These are phyloP conservation scores for Fraxinus greggii DNA, from an alignment of 305 asterid genomes.

Conservation along the genomic window DNA sequence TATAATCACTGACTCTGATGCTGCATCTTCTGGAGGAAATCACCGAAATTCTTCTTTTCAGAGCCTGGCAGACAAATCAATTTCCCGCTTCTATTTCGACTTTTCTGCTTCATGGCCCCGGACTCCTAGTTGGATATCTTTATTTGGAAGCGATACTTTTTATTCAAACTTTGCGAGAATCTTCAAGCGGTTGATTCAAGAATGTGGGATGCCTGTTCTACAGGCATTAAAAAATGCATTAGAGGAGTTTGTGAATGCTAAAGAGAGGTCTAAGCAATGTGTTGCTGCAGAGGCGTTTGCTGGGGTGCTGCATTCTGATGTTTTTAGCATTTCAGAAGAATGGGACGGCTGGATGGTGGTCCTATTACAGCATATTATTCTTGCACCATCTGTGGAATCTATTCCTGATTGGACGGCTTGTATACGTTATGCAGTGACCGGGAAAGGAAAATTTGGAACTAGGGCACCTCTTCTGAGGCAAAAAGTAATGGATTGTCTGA, in stretches of 20 bases:
- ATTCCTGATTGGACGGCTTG: slow-evolving; percentile 96
- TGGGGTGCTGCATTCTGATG: slow-evolving; percentile 95
- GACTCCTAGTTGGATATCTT: slow-evolving; percentile 95
- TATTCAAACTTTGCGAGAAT: slow-evolving; percentile 89
- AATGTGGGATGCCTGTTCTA: slow-evolving; percentile 91
- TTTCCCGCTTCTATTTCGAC: slow-evolving; percentile 91
- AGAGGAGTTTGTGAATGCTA: slow-evolving; percentile 74
- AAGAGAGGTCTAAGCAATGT: slow-evolving; percentile 96
- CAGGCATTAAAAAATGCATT: slow-evolving; percentile 65
- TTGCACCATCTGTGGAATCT: slow-evolving; percentile 87
- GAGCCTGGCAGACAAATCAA: slow-evolving; percentile 90
- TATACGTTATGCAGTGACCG: slow-evolving; percentile 94
- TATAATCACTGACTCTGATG: slow-evolving; percentile 69
- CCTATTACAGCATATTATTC: slow-evolving; percentile 71
- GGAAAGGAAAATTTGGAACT: slow-evolving; percentile 87
- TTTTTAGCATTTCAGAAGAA: slow-evolving; percentile 75
- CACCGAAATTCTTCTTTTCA: slow-evolving; percentile 78
- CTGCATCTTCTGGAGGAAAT: slow-evolving; percentile 74
- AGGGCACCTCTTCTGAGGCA: slow-evolving; percentile 78
- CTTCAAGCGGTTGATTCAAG: slow-evolving; percentile 90
- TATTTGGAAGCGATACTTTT: slow-evolving; percentile 76
- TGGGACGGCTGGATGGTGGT: slow-evolving; percentile 92
- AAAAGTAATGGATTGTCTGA: slow-evolving; percentile 77
- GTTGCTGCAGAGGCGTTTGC: slow-evolving; percentile 99
- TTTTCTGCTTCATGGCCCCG: slow-evolving; percentile 99